Conservation (phyloP, 805 yeast genomes). For the Grigorovia yakushimaensis region DNA sequence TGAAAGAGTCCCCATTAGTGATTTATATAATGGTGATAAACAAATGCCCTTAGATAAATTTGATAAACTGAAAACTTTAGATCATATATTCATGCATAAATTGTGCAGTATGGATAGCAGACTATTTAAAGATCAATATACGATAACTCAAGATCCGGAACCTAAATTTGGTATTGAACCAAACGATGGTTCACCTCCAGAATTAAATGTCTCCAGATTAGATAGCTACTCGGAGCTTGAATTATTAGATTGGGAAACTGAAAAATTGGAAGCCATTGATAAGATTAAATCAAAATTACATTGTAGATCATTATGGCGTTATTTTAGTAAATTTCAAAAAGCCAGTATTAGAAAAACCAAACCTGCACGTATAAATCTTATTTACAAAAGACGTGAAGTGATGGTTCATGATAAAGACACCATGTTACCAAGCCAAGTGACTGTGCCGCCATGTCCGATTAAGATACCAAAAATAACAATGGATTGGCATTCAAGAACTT, state of each 20-base stretch:
- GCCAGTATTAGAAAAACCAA: background rate
- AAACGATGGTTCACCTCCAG: background rate
- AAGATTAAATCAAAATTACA: conserved; percentile 8
- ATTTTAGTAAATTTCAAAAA: conserved; percentile 1
- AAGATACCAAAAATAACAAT: background rate
- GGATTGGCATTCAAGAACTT: background rate
- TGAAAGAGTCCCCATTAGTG: background rate
- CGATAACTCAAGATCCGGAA: background rate
- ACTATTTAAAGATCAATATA: background rate
- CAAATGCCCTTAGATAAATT: background rate
- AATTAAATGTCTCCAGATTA: conserved; percentile 4
- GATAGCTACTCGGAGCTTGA: conserved; percentile 18
- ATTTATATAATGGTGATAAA: background rate
- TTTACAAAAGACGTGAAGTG: background rate
- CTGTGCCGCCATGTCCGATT: conserved; percentile 1
- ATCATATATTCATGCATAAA: background rate
- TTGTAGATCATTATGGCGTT: conserved; percentile 10
- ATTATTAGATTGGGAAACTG: conserved; percentile 20
- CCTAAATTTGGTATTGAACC: background rate
- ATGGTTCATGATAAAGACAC: background rate
- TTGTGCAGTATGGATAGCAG: background rate
- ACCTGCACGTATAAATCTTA: background rate
- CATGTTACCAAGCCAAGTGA: background rate
- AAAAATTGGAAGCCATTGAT: conserved; percentile 12
- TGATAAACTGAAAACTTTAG: background rate